Percentiles rank a stretch among this genome's conserved stretches.
These are phyloP conservation scores for Mollisia scopiformis DNA, from an alignment of 2,329 filamentous ascomycete species.

Conservation along the genomic window DNA sequence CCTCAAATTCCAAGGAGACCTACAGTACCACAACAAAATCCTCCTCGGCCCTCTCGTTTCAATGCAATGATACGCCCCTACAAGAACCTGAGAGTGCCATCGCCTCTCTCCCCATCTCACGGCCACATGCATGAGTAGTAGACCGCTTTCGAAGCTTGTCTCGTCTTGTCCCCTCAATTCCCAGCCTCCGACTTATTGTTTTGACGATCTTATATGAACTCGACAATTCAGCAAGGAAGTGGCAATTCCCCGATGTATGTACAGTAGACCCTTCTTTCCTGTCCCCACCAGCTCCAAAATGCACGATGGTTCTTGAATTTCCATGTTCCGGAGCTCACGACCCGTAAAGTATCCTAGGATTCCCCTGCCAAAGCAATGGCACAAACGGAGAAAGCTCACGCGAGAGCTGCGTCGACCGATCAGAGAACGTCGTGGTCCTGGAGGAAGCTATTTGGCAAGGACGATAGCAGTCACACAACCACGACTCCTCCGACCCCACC, in stretches of 20 bases:
- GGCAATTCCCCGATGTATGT: constrained; percentile 18
- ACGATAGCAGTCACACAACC: constrained; percentile 23
- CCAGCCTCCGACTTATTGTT: constrained; percentile 17
- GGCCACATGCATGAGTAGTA: constrained; percentile 28
- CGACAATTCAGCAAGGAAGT: constrained; percentile 6
- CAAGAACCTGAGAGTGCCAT: constrained; percentile 31
- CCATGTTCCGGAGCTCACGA: constrained; percentile 24
- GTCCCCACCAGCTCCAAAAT: constrained; percentile 3
- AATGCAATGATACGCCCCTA: constrained; percentile 34
- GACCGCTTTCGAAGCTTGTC: constrained; percentile 17
- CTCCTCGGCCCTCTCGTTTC: constrained; percentile 11
- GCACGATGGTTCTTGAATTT: constrained; percentile 9
- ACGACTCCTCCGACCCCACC: constrained; percentile 19
- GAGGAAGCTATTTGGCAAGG: constrained; percentile 36
- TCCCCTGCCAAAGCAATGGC: constrained; percentile 30
- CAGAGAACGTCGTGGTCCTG: constrained; percentile 34
- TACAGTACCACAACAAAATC: too few relatives aligned
- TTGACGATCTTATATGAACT: constrained; percentile 21
- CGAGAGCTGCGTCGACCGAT: constrained; percentile 33
- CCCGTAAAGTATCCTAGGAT: constrained; percentile 21
- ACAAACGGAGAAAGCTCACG: constrained; percentile 31
- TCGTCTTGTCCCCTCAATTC: too few relatives aligned
- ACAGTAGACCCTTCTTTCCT: too few relatives aligned
- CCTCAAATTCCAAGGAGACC: constrained; percentile 16
- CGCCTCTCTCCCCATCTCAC: constrained; percentile 25